phyloP scores from a whole-genome alignment of 768 basidiomycete genomes.

The Hericium coralloides region DNA sequence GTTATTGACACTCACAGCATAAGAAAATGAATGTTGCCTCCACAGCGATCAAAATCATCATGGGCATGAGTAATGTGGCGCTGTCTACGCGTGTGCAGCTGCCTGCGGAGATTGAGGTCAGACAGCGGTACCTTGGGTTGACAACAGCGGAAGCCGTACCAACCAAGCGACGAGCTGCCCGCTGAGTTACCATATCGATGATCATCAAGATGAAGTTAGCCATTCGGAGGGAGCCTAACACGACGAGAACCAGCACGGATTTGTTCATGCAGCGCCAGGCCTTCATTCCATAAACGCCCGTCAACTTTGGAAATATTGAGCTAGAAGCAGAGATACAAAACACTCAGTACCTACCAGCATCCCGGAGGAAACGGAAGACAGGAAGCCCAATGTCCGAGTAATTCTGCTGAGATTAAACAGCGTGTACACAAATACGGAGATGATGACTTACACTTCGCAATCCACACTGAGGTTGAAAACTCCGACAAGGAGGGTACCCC shows the following conservation, averaged over 20 bases:
- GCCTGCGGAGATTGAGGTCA: constrained; percentile 22
- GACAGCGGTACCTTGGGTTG: too few species aligned
- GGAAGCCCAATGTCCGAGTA: too few species aligned
- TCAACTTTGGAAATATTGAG: constrained; percentile 30
- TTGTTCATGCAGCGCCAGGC: constrained; percentile 57
- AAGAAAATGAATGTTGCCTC: constrained; percentile 26
- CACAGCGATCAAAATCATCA: constrained; percentile 37
- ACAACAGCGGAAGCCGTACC: neutral
- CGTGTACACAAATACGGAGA: too few species aligned
- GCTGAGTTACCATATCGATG: constrained; percentile 26
- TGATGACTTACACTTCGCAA: too few species aligned
- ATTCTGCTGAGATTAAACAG: too few species aligned
- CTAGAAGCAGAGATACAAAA: neutral
- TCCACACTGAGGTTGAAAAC: too few species aligned
- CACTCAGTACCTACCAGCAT: neutral
- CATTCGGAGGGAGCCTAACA: constrained; percentile 31
- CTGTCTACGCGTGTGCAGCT: constrained; percentile 33
- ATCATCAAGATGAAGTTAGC: constrained; percentile 33
- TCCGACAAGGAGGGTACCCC: constrained; percentile 7
- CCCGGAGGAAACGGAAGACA: neutral
- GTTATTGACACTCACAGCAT: too few species aligned
- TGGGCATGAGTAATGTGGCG: constrained; percentile 28
- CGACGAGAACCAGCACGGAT: constrained; percentile 40
- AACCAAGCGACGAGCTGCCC: neutral
- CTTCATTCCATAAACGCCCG: constrained; percentile 57